Evolutionary conservation across 2,329 filamentous ascomycete species (phyloP), one percentile per base, ranked within the genome.

Genomic region (Byssothecium circinans): DNA sequence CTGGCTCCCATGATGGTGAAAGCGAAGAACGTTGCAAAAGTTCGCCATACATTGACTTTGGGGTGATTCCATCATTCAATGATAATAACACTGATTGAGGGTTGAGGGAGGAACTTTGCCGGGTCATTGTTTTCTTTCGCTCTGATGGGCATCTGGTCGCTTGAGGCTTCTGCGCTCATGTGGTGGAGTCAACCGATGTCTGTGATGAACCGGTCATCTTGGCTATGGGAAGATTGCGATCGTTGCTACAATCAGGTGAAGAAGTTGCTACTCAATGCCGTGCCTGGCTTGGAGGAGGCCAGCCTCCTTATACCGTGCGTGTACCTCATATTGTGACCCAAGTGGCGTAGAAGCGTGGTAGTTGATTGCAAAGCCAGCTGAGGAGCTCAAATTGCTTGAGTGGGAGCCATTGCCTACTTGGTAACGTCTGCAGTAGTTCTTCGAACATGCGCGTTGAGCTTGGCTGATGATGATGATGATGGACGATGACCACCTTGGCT

Each of bases 1-100:
- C 85, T 86, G 72, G 85, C 78, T 12, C 85, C 85, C 72, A 85
- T 79, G 34, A 86, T 71, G 29, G 81, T 70, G 52, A 88, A 81
- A 1, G 78, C 75, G 60, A 79, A 81, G 56, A 83, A 79, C 6
- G 81, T 78, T 1, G 80, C 74, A 17, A 80, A 65, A 39, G 81
- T 80, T 27, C 84, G 79, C 54, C 73, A 82, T 12, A 79, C 71
- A 61, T 85, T 87, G 41, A 74, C 71, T 15, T 68, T 67, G 0
- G 84, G 78, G 8, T 72, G 68, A 56, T 87, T 87, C 86, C 85
- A 89, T 67, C 68, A 71, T 60, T 85, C 78, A 12, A 74, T 57
- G 20, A 71, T 64, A 11, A 62, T 65, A 6, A 68, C 56, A 1
- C 71, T 69, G 1, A 70, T 74, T 1, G 70, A 72, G 1, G 75